These are phyloP conservation scores for Nevesoporus exiguus DNA, from an alignment of 768 basidiomycete species.

Conservation along the genomic window DNA sequence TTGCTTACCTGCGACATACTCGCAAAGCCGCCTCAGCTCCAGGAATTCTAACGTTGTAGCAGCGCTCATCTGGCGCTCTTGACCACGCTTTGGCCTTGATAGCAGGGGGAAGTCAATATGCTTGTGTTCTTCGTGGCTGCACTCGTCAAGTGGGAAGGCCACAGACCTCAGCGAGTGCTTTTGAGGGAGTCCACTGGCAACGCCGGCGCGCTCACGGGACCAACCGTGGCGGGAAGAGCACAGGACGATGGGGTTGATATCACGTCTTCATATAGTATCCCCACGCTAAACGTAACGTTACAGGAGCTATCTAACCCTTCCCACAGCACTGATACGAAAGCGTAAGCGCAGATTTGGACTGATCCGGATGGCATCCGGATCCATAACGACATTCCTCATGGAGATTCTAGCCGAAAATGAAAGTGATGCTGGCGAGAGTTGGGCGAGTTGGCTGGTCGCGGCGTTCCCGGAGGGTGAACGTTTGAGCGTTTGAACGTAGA, in stretches of 20 bases:
- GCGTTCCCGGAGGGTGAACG: too few species aligned
- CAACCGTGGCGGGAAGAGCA: neutral
- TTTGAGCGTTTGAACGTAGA: too few species aligned
- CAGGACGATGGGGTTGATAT: neutral
- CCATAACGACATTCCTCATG: neutral
- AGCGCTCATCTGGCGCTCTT: neutral
- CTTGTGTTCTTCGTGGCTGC: neutral
- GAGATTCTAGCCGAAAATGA: neutral
- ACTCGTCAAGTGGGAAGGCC: neutral
- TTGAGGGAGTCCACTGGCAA: neutral
- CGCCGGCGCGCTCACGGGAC: neutral
- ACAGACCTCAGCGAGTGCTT: neutral
- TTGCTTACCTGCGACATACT: slow-evolving; percentile 1
- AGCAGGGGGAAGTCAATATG: neutral
- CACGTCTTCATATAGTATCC: neutral
- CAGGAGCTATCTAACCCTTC: neutral
- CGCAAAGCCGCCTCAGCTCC: neutral
- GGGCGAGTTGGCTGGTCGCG: neutral
- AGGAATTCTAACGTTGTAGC: neutral
- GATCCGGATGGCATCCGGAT: neutral
- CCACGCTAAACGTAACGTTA: slow-evolving; percentile 2
- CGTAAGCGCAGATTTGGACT: neutral
- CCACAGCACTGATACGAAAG: neutral
- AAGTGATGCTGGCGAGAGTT: neutral
- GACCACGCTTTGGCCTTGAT: neutral